Evolutionary conservation across 2,329 filamentous ascomycete species (phyloP), one percentile per base, ranked within the genome.

Genomic region (Curvularia hawaiiensis): DNA sequence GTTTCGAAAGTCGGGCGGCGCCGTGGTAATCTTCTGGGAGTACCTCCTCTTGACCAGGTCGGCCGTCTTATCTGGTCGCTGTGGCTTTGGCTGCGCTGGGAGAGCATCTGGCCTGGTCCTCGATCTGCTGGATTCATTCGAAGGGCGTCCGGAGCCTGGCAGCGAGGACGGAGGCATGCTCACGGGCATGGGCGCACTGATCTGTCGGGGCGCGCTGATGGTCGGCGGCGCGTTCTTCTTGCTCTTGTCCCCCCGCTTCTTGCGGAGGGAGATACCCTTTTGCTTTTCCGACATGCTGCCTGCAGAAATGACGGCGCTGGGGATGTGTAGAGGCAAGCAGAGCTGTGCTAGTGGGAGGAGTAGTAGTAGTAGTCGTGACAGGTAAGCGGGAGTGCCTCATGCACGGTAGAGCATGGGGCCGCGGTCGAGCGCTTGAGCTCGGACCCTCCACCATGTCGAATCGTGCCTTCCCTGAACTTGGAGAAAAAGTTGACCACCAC

Each of bases 31-130:
- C 59, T 94, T 88, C 41, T 93, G 93, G 39, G 95, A 98, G 78
- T 98, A 99, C 67, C 95, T 84, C 67, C 92, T 86, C 80, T 98
- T 98, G 58, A 99, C 93, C 52, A 98, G 82, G 75, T 99, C 94
- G 18, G 86, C 85, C 41, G 87, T 88, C 67, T 85, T 83, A 49
- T 75, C 74, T 53, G 78, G 79, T 55, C 78, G 72, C 60, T 79
- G 78, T 39, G 78, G 75, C 52, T 79, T 74, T 18, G 20, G 10
- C 64, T 80, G 77, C 38, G 41, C 18, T 22, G 44, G 75, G 26
- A 71, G 62, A 4, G 33, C 65, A 57, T 67, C 64, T 24, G 52
- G 58, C 68, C 65, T 72, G 46, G 55, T 67, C 43, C 76, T 71
- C 55, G 75, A 74, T 11, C 72, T 60, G 56, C 58, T 76, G 53